phyloP scores from a whole-genome alignment of 2,329 filamentous ascomycete genomes.

The Neopestalotiopsis clavispora region DNA sequence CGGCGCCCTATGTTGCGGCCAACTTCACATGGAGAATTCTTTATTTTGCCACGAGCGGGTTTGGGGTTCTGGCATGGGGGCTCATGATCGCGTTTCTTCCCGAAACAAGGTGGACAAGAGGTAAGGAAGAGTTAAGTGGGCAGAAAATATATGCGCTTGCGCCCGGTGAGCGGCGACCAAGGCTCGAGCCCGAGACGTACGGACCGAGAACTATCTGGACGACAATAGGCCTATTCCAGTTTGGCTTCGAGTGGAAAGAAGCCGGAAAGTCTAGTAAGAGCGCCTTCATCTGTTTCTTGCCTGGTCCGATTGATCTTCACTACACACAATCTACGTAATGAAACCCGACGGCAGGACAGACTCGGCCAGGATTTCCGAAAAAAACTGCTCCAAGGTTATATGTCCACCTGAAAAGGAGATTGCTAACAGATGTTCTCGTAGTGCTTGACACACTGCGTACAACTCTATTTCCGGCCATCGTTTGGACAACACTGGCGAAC shows the following conservation, averaged over 20 bases:
- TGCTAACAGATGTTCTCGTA: no score
- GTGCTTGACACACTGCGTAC: conserved; percentile 37
- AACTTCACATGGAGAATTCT: conserved; percentile 40
- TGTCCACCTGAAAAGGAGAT: no score
- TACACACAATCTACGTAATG: no score
- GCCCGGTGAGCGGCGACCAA: conserved; percentile 33
- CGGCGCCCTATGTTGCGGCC: conserved; percentile 34
- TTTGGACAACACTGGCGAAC: conserved; percentile 36
- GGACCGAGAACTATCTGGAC: conserved; percentile 34
- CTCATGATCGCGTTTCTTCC: conserved; percentile 38
- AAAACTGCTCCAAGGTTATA: no score
- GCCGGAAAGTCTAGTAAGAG: conserved; percentile 25
- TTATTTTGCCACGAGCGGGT: conserved; percentile 39
- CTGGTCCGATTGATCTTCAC: no score
- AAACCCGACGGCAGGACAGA: no score
- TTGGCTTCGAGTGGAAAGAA: conserved; percentile 34
- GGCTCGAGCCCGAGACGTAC: conserved; percentile 33
- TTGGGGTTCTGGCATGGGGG: conserved; percentile 40
- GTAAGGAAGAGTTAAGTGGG: conserved; percentile 35
- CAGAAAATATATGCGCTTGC: conserved; percentile 28
- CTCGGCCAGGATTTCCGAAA: no score
- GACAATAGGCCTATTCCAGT: conserved; percentile 39
- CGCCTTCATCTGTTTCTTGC: no score
- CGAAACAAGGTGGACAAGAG: conserved; percentile 40
- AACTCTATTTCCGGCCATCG: conserved; percentile 38